Evolutionary conservation across 345 rosid genomes (phyloP).

Genomic region (Combretum micranthum): DNA sequence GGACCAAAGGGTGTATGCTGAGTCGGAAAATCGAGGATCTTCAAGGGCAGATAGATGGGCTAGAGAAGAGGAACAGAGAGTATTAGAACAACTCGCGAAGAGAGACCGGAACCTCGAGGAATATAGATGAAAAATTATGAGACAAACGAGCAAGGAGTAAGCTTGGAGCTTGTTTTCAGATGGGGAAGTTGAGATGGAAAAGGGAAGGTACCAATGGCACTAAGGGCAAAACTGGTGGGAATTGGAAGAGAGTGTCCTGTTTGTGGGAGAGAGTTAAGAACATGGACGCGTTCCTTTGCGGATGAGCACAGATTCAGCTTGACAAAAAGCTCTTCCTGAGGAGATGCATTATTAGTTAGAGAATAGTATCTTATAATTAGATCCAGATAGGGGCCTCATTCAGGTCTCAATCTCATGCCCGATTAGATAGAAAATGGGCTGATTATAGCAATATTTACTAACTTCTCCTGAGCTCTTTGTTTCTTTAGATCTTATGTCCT

Average conservation of each 20-base stretch:
- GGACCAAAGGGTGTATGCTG: conserved; percentile 47
- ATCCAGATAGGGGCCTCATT: too few relatives aligned
- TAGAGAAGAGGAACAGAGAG: conserved; percentile 51
- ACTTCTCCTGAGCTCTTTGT: too few relatives aligned
- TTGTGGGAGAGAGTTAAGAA: conserved; percentile 39
- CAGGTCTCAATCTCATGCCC: too few relatives aligned
- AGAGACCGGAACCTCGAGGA: background rate
- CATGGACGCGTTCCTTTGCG: conserved; percentile 23
- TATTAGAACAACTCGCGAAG: conserved; percentile 20
- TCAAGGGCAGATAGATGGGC: conserved; percentile 31
- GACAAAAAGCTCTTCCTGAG: too few relatives aligned
- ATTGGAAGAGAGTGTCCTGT: conserved; percentile 2
- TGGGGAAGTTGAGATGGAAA: conserved; percentile 12
- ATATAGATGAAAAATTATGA: background rate
- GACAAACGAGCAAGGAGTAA: background rate
- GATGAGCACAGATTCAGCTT: conserved; percentile 9
- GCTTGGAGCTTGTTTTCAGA: conserved; percentile 12
- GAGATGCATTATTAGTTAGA: too few relatives aligned
- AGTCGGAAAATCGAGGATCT: conserved; percentile 38
- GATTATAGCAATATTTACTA: too few relatives aligned
- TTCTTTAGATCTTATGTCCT: too few relatives aligned
- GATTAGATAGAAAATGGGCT: too few relatives aligned
- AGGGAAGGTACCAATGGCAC: background rate
- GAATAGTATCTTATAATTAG: too few relatives aligned
- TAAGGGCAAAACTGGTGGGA: background rate